Evolutionary conservation across 768 basidiomycete species (phyloP), one percentile per base, ranked within the genome.

Genomic region (Boletus barrowsii): DNA sequence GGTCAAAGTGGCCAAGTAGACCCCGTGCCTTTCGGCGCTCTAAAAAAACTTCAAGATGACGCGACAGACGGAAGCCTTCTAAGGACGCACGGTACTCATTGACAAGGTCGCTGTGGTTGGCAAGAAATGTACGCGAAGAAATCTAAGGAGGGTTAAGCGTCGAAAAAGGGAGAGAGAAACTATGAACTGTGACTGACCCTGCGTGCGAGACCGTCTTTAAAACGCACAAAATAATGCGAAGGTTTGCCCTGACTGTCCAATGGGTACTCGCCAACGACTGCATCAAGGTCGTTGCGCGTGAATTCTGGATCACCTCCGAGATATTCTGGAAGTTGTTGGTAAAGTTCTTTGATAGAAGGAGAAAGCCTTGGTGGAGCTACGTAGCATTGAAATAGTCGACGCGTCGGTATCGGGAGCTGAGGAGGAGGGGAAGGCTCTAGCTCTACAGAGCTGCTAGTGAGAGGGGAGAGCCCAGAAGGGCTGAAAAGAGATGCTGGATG

Each of bases 171-270:
- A 20, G 11, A 36, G 13, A 13, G n/a, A 3, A n/a, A 41, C 4
- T 43, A 17, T 35, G 32, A 47, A 11, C 33, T 22, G 18, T 26
- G 42, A 65, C 77, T 53, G 54, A 86, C 88, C 72, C 78, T 83
- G 60, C 79, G 75, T 11, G 79, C 77, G 29, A 82, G 77, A n/a
- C 83, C 87, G 17, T 78, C 78, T 42, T 72, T 68, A 57, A 77
- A 80, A 35, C 80, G 77, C 41, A 82, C 87, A 68, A 79, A 90
- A 65, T 83, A 88, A 62, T 76, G 86, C 17, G 73, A 63, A n/a
- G 67, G 63, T 20, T 59, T 62, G 8, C 63, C 69, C 5, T 76
- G 69, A 11, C 42, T 49, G 18, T 54, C 55, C 20, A 61, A 39
- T 4, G 61, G 67, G 55, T 79, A 77, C 64, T 88, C 83, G 8